Conservation (phyloP, 768 basidiomycete species). For the Crucibulum laeve region DNA sequence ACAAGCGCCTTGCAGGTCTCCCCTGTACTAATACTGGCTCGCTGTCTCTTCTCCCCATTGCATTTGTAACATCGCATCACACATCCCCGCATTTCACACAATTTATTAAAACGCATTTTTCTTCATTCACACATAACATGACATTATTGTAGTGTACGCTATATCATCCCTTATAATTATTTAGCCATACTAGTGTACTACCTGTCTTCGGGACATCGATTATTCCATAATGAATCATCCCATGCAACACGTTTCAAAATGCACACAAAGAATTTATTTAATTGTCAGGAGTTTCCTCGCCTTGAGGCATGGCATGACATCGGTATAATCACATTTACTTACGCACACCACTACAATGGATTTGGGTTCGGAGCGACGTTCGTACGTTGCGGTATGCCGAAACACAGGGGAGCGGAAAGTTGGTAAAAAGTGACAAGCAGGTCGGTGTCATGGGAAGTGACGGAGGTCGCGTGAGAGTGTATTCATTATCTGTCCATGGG, state of each 20-base stretch:
- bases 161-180: not conserved
- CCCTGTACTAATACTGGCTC: not conserved
- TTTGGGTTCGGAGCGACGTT: not conserved
- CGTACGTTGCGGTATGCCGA: not conserved
- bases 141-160: not conserved
- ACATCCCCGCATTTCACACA: too few relatives aligned
- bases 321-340: not conserved
- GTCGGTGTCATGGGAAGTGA: conserved; percentile 1
- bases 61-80: not conserved
- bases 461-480: not conserved
- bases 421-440: not conserved
- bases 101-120: not conserved
- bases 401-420: not conserved
- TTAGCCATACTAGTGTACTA: not conserved
- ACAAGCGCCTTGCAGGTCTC: not conserved
- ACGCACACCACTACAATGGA: not conserved
- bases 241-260: not conserved
- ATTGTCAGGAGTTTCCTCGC: not conserved
- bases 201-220: not conserved
- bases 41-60: too few relatives aligned
- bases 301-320: not conserved
- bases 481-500: not conserved
- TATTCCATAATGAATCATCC: not conserved
- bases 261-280: not conserved
- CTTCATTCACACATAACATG: not conserved